These are phyloP conservation scores for Microbotryum silenes-acaulis DNA, from an alignment of 1,284 basidiomycete species.

Conservation along the genomic window DNA sequence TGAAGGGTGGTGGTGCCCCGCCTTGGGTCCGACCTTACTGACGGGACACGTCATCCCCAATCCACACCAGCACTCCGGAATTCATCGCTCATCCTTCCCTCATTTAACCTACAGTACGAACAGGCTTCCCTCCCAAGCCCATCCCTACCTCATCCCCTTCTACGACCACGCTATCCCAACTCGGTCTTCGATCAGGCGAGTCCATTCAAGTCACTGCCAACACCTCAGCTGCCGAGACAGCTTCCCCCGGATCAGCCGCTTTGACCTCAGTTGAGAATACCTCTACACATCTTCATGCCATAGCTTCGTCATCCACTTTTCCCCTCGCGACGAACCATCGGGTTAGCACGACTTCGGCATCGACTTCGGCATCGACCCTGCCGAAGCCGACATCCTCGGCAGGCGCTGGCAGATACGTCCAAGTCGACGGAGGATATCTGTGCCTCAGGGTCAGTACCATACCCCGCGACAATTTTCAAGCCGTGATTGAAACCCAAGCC, in stretches of 20 bases:
- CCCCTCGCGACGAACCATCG: not conserved
- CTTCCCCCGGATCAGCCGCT: not conserved
- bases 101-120: slow-evolving; percentile 8
- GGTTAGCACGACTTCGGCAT: not conserved
- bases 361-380: too few relatives aligned
- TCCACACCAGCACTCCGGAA: not conserved
- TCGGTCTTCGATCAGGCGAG: slow-evolving; percentile 20
- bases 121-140: slow-evolving; percentile 22
- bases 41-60: too few relatives aligned
- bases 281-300: not conserved
- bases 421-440: slow-evolving; percentile 21
- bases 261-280: not conserved
- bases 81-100: too few relatives aligned
- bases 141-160: not conserved
- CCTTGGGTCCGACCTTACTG: not conserved
- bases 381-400: not conserved
- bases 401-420: not conserved
- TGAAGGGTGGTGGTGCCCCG: too few relatives aligned
- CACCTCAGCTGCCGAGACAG: not conserved
- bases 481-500: not conserved
- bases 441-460: slow-evolving; percentile 16
- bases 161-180: not conserved
- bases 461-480: too few relatives aligned
- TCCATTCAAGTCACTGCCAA: slow-evolving; percentile 15
- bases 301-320: not conserved